Evolutionary conservation across 1,139 yeast genomes (phyloP), one percentile per base, ranked within the genome.

Genomic region (Kodamaea suecica): DNA sequence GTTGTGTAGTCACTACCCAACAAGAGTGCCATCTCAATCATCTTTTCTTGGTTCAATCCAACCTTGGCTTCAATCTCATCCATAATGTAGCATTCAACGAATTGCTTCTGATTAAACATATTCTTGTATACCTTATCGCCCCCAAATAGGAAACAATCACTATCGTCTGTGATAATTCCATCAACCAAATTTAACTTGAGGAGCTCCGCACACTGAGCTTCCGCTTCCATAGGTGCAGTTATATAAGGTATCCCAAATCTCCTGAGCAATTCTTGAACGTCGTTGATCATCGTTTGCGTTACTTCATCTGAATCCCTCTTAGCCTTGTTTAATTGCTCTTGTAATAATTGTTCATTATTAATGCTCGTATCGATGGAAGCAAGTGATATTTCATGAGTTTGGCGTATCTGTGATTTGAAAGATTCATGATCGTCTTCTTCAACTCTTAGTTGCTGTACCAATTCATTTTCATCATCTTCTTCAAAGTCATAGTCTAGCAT

Each of bases 221-320:
- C 98, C 1, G 98, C 98, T 59, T 92, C 98, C 87, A 86, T 87
- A 0, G 97, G 97, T 0, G 97, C 97, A 0, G 96, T 86, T 5
- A 92, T 75, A 48, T 78, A 92, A 0, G 98, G 98, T 8, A 92
- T 84, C 1, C 98, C 98, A 64, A 94, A 94, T 37, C 94, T 58
- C 23, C 82, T 75, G 4, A 94, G 65, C 27, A 94, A 65, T 42
- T 87, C 95, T 57, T 92, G 97, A 8, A 95, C 94, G 53, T 92
- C 97, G 30, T 72, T 70, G 15, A 92, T 76, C 97, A 94, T 92
- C 3, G 76, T 76, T 12, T 77, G 77, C 0, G 96, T 84, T 0
- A 92, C 97, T 49, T 85, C 95, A 49, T 92, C 98, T 0, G 97
- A 78, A 56, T 92, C 97, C 40, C 97, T 69, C 41, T 79, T 75